A percentile compares a stretch with the other conserved stretches of the same genome.
Conservation (phyloP, 2,329 filamentous ascomycete species). For the Massarina eburnea region DNA sequence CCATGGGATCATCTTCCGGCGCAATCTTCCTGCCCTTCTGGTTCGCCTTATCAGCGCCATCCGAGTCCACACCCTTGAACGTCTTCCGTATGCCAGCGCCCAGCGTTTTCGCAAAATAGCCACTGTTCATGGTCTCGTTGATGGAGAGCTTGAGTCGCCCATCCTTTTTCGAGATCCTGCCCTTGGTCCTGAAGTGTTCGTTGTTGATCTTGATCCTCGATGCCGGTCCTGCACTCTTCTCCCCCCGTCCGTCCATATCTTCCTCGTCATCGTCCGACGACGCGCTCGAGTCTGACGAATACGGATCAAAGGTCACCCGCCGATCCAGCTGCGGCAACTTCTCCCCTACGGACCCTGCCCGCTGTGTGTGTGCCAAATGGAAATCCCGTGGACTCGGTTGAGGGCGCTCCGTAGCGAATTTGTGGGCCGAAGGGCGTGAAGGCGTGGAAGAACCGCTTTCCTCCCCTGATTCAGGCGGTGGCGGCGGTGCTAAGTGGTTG, state of each 20-base stretch:
- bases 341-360: constrained; percentile 12
- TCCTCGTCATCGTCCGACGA: constrained; percentile 24
- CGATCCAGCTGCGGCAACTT: constrained; percentile 17
- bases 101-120: constrained; percentile 73
- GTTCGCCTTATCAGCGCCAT: constrained; percentile 2
- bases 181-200: constrained; percentile 65
- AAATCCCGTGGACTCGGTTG: constrained; percentile 22
- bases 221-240: constrained; percentile 38
- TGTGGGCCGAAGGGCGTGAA: constrained; percentile 23
- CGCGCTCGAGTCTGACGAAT: constrained; percentile 26
- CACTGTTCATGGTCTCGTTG: constrained; percentile 68
- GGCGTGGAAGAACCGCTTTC: constrained; percentile 1
- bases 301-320: constrained; percentile 33
- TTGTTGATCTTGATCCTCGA: constrained; percentile 63
- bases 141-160: constrained; percentile 72
- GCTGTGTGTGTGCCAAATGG: constrained; percentile 5
- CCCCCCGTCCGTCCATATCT: constrained; percentile 2
- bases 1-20: constrained; percentile 38
- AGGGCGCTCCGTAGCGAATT: constrained; percentile 35
- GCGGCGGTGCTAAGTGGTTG: neutral
- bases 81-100: constrained; percentile 65
- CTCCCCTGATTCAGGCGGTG: neutral
- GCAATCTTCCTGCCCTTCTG: constrained; percentile 22
- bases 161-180: constrained; percentile 66
- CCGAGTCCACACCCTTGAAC: constrained; percentile 36